Evolutionary conservation across 2,329 filamentous ascomycete species (phyloP).

Genomic region (Monosporascus sp.): DNA sequence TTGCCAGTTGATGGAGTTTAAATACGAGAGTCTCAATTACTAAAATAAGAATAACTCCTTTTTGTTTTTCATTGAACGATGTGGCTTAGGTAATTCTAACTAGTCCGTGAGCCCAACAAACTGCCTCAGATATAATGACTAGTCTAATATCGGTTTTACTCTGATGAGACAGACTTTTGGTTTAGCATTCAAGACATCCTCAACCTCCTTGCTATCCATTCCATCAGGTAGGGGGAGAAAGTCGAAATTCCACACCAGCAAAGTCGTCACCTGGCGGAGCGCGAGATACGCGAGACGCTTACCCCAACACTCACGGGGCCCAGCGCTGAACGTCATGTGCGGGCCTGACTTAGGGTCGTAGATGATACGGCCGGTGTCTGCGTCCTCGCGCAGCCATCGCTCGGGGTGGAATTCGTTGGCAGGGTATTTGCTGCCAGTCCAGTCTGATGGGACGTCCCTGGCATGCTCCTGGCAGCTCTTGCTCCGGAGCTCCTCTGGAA

Average conservation of each 20-base stretch:
- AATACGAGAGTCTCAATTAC: too few relatives aligned
- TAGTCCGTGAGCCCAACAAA: background rate
- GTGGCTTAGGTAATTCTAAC: too few relatives aligned
- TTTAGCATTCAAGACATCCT: background rate
- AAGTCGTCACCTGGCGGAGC: background rate
- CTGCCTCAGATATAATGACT: background rate
- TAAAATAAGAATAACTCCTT: too few relatives aligned
- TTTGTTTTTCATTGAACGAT: too few relatives aligned
- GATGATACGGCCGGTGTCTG: background rate
- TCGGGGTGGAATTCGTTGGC: background rate
- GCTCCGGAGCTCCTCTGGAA: background rate
- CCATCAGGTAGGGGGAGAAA: background rate
- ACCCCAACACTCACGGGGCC: background rate
- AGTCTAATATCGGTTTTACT: background rate
- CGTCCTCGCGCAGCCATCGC: background rate
- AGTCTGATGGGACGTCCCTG: background rate
- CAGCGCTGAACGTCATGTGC: background rate
- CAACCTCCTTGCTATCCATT: background rate
- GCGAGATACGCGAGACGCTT: too few relatives aligned
- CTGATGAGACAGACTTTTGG: background rate
- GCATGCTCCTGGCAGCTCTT: background rate
- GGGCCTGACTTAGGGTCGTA: background rate
- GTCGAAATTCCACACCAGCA: background rate
- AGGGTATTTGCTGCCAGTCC: background rate
- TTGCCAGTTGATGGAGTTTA: too few relatives aligned